Conservation (phyloP, 2,329 filamentous ascomycete species). For the Neonectria faginata region DNA sequence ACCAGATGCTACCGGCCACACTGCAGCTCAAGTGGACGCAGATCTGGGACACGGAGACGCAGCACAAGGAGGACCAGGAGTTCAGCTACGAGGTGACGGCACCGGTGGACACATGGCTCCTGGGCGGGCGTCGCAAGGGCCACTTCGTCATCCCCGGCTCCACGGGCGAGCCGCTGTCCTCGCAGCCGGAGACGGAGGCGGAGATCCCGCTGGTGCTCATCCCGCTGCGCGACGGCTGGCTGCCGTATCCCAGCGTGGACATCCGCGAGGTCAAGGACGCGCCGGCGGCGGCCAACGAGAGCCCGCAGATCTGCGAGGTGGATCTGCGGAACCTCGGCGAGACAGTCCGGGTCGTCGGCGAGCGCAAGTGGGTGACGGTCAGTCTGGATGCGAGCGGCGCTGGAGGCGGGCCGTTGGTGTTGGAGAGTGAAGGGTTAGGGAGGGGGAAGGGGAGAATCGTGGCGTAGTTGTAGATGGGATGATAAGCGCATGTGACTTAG, state of each 20-base stretch:
- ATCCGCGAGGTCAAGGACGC: slow-evolving; percentile 70
- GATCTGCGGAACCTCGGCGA: slow-evolving; percentile 84
- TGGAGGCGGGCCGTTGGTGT: slow-evolving; percentile 73
- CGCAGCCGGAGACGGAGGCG: slow-evolving; percentile 63
- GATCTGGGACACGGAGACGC: slow-evolving; percentile 66
- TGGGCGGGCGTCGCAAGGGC: slow-evolving; percentile 83
- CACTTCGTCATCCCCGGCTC: slow-evolving; percentile 74
- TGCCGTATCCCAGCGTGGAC: slow-evolving; percentile 83
- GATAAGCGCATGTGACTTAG: slow-evolving; percentile 8
- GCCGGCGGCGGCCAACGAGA: slow-evolving; percentile 42
- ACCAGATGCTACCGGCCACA: slow-evolving; percentile 73
- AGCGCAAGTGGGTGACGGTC: slow-evolving; percentile 78
- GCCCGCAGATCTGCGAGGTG: slow-evolving; percentile 72
- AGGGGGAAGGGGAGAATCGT: slow-evolving; percentile 53
- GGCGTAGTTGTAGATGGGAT: slow-evolving; percentile 39
- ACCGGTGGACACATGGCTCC: slow-evolving; percentile 81
- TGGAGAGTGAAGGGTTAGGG: slow-evolving; percentile 66
- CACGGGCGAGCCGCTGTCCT: slow-evolving; percentile 56
- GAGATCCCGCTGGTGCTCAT: slow-evolving; percentile 80
- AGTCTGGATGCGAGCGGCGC: slow-evolving; percentile 76
- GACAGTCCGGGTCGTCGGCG: slow-evolving; percentile 78
- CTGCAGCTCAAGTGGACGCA: slow-evolving; percentile 73
- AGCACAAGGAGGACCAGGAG: slow-evolving; percentile 65
- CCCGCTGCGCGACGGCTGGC: slow-evolving; percentile 80
- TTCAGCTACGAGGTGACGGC: slow-evolving; percentile 87